Evolutionary conservation across 2,329 filamentous ascomycete species (phyloP).

Genomic region (Calonectria honghensis): DNA sequence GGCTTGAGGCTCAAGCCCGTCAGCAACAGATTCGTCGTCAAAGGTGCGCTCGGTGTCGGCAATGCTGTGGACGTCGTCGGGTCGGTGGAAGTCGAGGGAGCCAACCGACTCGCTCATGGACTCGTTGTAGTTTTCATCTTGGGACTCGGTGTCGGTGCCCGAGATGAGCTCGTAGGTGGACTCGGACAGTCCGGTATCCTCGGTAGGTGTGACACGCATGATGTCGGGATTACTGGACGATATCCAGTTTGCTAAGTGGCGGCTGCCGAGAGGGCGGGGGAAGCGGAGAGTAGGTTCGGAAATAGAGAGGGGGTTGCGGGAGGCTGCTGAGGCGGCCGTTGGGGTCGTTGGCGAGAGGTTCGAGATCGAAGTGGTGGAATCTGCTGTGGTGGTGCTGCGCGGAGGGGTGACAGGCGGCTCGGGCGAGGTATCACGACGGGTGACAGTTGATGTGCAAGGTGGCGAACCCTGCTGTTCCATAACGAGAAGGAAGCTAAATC

Average conservation of each 20-base stretch:
- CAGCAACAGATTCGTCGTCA: constrained; percentile 64
- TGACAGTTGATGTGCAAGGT: constrained; percentile 55
- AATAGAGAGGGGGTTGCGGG: constrained; percentile 55
- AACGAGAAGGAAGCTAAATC: constrained; percentile 63
- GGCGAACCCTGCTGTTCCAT: constrained; percentile 70
- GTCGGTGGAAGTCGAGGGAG: constrained; percentile 68
- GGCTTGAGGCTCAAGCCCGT: constrained; percentile 56
- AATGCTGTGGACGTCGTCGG: constrained; percentile 72
- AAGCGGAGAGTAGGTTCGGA: constrained; percentile 74
- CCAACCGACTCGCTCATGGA: constrained; percentile 70
- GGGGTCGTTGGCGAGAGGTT: constrained; percentile 44
- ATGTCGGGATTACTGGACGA: constrained; percentile 75
- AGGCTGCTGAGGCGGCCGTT: constrained; percentile 38
- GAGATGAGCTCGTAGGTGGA: constrained; percentile 75
- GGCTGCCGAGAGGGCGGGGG: constrained; percentile 73
- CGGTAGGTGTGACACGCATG: constrained; percentile 68
- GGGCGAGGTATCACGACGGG: constrained; percentile 55
- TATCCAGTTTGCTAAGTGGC: constrained; percentile 75
- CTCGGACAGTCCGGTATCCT: constrained; percentile 72
- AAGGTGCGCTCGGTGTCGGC: constrained; percentile 69
- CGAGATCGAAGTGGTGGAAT: constrained; percentile 30
- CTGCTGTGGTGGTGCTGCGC: constrained; percentile 45
- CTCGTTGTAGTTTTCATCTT: constrained; percentile 69
- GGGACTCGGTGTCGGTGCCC: constrained; percentile 71
- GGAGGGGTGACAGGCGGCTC: constrained; percentile 48